Evolutionary conservation across 73 alveolate species (phyloP).

Genomic region (Effrenium voratum): DNA sequence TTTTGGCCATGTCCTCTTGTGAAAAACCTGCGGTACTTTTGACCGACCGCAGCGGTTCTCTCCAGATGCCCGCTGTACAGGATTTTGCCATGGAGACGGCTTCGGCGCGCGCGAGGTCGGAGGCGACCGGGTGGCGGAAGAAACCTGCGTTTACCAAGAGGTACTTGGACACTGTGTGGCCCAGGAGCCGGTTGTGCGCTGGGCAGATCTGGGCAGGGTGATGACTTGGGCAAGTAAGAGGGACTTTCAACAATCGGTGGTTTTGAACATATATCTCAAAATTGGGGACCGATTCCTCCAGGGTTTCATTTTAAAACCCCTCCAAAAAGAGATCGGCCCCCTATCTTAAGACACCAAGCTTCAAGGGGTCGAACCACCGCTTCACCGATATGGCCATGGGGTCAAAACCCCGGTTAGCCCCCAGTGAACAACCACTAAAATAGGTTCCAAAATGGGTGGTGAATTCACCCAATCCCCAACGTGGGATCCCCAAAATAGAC

Average conservation of each 20-base stretch:
- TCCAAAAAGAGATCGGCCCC: background rate
- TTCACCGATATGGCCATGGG: too few species aligned
- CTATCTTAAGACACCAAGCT: background rate
- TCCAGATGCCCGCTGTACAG: too few species aligned
- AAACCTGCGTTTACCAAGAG: constrained; percentile 13
- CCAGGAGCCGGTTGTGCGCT: constrained; percentile 17
- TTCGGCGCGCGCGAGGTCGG: background rate
- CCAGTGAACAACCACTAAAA: too few species aligned
- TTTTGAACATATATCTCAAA: background rate
- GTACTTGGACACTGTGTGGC: constrained; percentile 59
- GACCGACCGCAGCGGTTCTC: too few species aligned
- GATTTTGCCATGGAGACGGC: background rate
- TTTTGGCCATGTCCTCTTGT: too few species aligned
- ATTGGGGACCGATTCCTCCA: background rate
- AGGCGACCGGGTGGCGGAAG: background rate
- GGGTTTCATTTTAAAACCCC: background rate
- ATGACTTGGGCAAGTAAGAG: background rate
- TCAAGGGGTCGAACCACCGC: too few species aligned
- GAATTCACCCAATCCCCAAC: too few species aligned
- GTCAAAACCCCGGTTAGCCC: too few species aligned
- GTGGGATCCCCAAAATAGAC: too few species aligned
- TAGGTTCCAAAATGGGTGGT: too few species aligned
- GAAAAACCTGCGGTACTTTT: too few species aligned
- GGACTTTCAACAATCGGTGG: background rate
- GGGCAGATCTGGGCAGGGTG: background rate